Evolutionary conservation across 169 alveolate species (phyloP).

Genomic region (Plasmodium adleri): DNA sequence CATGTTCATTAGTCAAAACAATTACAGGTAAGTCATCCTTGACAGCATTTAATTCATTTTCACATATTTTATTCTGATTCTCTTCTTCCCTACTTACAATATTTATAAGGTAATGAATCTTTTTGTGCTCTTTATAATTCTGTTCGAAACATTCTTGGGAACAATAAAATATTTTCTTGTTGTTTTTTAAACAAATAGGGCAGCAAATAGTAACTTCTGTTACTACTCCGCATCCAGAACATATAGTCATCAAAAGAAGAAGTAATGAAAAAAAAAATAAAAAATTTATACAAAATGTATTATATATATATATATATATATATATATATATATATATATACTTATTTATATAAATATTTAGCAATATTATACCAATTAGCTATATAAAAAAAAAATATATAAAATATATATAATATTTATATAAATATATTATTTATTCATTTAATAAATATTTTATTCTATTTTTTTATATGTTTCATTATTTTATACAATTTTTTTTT

Average conservation of each 20-base stretch:
- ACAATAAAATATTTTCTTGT: slow-evolving; percentile 60
- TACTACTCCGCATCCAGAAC: slow-evolving; percentile 71
- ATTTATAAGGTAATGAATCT: slow-evolving; percentile 56
- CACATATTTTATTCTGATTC: slow-evolving; percentile 18
- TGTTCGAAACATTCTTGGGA: slow-evolving; percentile 69
- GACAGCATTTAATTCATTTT: not conserved
- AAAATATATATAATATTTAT: too few species aligned
- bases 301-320: slow-evolving; percentile 9
- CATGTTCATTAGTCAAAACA: slow-evolving; percentile 25
- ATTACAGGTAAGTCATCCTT: slow-evolving; percentile 37
- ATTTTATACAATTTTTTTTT: too few species aligned
- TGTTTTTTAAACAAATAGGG: slow-evolving; percentile 62
- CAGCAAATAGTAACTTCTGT: slow-evolving; percentile 68
- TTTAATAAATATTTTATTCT: too few species aligned
- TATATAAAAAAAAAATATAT: too few species aligned
- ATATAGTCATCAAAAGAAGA: slow-evolving; percentile 41
- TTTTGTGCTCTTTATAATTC: slow-evolving; percentile 61
- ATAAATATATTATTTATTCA: too few species aligned
- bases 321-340: slow-evolving; percentile 19
- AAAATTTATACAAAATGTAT: not conserved
- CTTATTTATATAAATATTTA: not conserved
- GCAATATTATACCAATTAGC: too few species aligned
- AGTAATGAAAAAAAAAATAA: not conserved
- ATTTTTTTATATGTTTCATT: too few species aligned
- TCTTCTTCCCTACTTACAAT: slow-evolving; percentile 30